These are phyloP conservation scores for Oemleria cerasiformis DNA, from an alignment of 306 rosid species.

Conservation along the genomic window DNA sequence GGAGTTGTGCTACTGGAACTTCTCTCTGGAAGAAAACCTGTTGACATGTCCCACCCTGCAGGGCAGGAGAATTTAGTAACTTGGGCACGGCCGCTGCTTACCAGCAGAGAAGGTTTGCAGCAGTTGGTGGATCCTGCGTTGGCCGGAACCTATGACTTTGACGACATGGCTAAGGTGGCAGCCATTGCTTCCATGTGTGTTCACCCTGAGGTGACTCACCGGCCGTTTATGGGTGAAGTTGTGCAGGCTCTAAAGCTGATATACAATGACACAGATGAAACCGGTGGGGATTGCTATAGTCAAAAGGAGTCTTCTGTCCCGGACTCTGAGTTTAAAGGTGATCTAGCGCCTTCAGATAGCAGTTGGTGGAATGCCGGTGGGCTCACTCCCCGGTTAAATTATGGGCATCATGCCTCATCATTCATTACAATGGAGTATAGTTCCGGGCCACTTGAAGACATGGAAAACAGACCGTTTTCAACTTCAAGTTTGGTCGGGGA, in stretches of 20 bases:
- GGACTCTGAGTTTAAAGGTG: conserved; percentile 70
- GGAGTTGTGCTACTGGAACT: conserved; percentile 98
- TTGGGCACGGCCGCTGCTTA: conserved; percentile 81
- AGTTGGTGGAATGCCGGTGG: conserved; percentile 84
- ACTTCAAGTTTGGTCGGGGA: conserved; percentile 61
- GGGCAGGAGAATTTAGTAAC: conserved; percentile 90
- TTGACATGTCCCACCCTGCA: conserved; percentile 79
- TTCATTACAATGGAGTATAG: conserved; percentile 85
- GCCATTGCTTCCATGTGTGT: conserved; percentile 97
- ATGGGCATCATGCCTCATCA: conserved; percentile 56
- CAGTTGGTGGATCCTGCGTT: conserved; percentile 77
- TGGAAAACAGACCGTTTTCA: conserved; percentile 70
- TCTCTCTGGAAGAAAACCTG: conserved; percentile 89
- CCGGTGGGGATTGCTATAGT: conserved; percentile 66
- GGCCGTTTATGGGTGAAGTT: conserved; percentile 99
- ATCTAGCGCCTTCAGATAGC: conserved; percentile 61
- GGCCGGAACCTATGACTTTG: conserved; percentile 75
- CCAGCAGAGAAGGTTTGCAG: conserved; percentile 76
- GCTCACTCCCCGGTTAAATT: conserved; percentile 50
- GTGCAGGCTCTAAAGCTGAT: conserved; percentile 95
- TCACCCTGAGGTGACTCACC: conserved; percentile 66
- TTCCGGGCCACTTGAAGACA: conserved; percentile 77
- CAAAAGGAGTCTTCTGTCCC: conserved; percentile 66
- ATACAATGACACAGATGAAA: conserved; percentile 71
- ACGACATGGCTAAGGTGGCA: conserved; percentile 92